These are phyloP conservation scores for Boletus mariae DNA, from an alignment of 1,284 basidiomycete genomes.

Conservation along the genomic window DNA sequence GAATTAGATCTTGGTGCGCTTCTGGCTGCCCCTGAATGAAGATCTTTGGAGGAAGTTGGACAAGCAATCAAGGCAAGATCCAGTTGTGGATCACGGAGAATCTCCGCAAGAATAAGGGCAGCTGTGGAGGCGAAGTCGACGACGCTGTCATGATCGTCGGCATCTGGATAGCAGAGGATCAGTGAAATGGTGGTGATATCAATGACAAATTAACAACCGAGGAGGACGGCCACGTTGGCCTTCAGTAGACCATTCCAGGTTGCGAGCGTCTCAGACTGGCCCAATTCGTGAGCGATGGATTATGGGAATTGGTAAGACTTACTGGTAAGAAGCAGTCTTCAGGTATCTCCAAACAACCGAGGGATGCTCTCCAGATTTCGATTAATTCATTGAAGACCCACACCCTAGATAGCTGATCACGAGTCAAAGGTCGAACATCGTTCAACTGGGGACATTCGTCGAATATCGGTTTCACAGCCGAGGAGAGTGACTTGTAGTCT, in stretches of 20 bases:
- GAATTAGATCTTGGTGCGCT: conserved; percentile 34
- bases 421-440: conserved; percentile 52
- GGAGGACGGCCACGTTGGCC: conserved; percentile 33
- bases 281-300: conserved; percentile 9
- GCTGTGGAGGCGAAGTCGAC: conserved; percentile 41
- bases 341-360: conserved; percentile 42
- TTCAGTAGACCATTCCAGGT: conserved; percentile 43
- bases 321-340: conserved; percentile 41
- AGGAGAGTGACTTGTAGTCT: conserved; percentile 49
- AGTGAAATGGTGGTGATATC: conserved; percentile 5
- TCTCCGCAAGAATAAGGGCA: conserved; percentile 42
- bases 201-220: conserved; percentile 29
- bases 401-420: conserved; percentile 51
- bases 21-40: conserved; percentile 1
- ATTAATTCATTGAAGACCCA: conserved; percentile 54
- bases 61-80: conserved; percentile 39
- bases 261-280: conserved; percentile 37
- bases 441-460: conserved; percentile 48
- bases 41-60: conserved; percentile 12
- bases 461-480: conserved; percentile 46
- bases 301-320: conserved; percentile 21
- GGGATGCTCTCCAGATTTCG: conserved; percentile 51
- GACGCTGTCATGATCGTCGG: conserved; percentile 31
- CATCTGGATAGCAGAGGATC: conserved; percentile 24
- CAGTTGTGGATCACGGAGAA: conserved; percentile 52